phyloP scores from a whole-genome alignment of 23 red algal species.

The Gracilariopsis chorda region DNA sequence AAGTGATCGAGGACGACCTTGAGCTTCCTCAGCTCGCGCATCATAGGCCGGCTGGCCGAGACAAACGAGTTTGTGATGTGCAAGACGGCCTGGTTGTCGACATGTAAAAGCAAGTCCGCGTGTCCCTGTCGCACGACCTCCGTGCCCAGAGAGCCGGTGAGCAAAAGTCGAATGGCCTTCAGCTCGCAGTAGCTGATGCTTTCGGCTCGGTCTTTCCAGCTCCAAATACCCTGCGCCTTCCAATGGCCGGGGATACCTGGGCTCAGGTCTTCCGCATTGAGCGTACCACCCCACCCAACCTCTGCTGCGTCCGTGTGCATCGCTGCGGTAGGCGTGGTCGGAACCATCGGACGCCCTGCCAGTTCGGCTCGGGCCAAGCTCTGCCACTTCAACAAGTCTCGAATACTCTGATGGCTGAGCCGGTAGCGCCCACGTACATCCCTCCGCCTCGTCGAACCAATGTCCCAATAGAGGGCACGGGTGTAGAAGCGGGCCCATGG shows the following conservation, averaged over 20 bases:
- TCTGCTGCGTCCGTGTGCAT: constrained; percentile 44
- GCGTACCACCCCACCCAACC: neutral
- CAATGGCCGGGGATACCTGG: neutral
- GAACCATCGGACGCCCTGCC: neutral
- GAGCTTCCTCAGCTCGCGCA: constrained; percentile 5
- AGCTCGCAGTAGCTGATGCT: neutral
- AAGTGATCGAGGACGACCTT: neutral
- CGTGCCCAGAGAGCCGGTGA: neutral
- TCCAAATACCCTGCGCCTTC: neutral
- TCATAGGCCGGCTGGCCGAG: neutral
- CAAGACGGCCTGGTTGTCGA: constrained; percentile 28
- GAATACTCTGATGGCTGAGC: constrained; percentile 17
- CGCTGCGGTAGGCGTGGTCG: neutral
- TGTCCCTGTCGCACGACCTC: neutral
- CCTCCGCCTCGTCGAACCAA: neutral
- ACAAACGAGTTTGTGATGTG: constrained; percentile 34
- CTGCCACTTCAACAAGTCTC: neutral
- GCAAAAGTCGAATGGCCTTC: constrained; percentile 1
- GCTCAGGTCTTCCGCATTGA: neutral
- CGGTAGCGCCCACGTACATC: neutral
- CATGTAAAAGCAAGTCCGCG: neutral
- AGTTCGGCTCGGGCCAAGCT: neutral
- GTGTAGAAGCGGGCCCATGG: constrained; percentile 43
- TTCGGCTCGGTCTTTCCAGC: constrained; percentile 13
- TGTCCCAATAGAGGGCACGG: neutral